These are phyloP conservation scores for Vickermania spadyakhi DNA, from an alignment of 208 protist species.

Conservation along the genomic window DNA sequence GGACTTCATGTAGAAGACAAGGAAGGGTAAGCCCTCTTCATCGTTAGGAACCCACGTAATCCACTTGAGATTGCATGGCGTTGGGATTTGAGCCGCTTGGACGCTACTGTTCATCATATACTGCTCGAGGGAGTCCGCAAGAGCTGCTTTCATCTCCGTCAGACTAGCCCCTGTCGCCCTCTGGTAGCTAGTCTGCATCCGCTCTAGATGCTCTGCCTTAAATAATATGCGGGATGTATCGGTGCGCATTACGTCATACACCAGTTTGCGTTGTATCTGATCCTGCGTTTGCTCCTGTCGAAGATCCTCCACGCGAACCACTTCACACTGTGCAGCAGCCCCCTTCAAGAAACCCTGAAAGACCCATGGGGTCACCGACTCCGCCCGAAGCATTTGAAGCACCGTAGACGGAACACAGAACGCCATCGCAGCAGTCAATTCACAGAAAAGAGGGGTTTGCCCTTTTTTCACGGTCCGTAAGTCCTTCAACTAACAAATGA, in stretches of 20 bases:
- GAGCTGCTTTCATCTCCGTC: conserved; percentile 4
- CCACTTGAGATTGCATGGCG: conserved; percentile 62
- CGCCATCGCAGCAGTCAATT: too few relatives aligned
- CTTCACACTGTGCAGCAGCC: too few relatives aligned
- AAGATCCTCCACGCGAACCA: too few relatives aligned
- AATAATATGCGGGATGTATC: conserved; percentile 31
- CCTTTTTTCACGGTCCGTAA: too few relatives aligned
- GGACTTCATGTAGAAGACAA: conserved; percentile 47
- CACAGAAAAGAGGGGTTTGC: too few relatives aligned
- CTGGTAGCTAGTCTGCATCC: conserved; percentile 35
- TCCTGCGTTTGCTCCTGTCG: too few relatives aligned
- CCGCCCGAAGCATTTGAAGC: too few relatives aligned
- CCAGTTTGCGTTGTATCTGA: too few relatives aligned
- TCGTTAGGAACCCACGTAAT: conserved; percentile 38
- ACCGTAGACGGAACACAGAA: too few relatives aligned
- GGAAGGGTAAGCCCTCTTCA: conserved; percentile 4
- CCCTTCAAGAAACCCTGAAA: too few relatives aligned
- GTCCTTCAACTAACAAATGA: too few relatives aligned
- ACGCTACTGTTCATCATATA: conserved; percentile 20
- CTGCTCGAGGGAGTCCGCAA: conserved; percentile 10
- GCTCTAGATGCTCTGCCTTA: conserved; percentile 31
- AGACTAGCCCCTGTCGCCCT: conserved; percentile 8
- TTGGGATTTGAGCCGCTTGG: background rate
- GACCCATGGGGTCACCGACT: too few relatives aligned
- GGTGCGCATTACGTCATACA: conserved; percentile 78